Base-by-base conservation (phyloP, 192 early-diverging fungal genomes). In the Chytriomyces sp. region DNA sequence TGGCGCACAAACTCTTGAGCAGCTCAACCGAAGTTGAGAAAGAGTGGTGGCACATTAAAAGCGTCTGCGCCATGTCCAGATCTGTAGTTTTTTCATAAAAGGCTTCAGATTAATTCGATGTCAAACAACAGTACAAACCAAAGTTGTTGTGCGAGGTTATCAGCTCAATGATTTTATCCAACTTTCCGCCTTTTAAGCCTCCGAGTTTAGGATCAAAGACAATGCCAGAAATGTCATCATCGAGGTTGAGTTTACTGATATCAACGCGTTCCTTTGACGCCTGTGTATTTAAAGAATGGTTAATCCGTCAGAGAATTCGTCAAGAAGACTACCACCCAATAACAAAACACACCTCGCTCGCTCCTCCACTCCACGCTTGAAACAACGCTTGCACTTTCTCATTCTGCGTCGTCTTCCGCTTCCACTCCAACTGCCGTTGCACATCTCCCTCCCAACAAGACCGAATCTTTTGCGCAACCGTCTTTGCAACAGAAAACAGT, bases 21-120 rank as follows among this genome's bases (percentile, higher is more conserved):
- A 89, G 69, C 49, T 86, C 81, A 23, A 79, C 50, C 5, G 86
- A 86, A 18, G 88, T 87, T 2, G 82, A 86, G 61, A 89, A 86
- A 2, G 88, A 89, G 65, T 89, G 88, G 69, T 89, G 88, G 8
- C 88, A 90, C 43, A 89, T 24, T 9, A 89, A 45, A 7, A 89
- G 75, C 9, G 76, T 77, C 35, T 64, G 50, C 1, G 64, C 68
- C 61, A 85, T 81, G 8, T 89, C 86, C 0, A 50, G 46, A 45
- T 89, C 87, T 89, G 64, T 35, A 3, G 23, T 13, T 46, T 13
- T 45, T 68, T 2, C 0, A 1, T 1, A 63, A 72, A 74, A 3
- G 67, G 35, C 24, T 45, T 16, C 9, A 49, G 8, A 28, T 73
- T 5, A 74, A 66, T 61, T 59, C 4, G 43, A 69, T 0, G 10